Base-by-base conservation (phyloP, 2,329 filamentous ascomycete genomes). In the Ophiostoma pallidulum region DNA sequence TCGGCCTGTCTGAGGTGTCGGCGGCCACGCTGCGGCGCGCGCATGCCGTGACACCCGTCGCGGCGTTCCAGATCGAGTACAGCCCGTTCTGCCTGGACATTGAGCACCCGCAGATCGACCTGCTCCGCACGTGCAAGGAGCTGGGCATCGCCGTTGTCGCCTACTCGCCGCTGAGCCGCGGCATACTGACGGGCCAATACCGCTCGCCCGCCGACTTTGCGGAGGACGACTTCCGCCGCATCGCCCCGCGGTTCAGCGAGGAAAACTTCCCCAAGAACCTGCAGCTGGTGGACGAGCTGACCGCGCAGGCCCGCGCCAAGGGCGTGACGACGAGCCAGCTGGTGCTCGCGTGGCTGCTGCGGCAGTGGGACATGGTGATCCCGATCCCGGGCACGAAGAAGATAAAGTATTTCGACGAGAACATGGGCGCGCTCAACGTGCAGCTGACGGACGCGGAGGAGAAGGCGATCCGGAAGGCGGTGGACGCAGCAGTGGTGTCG, bases 1-100 rank as follows among this genome's bases (percentile, higher is more conserved):
- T 82, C 7, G 78, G 78, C 12, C 57, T 82, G 3, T 74, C 66
- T 2, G 77, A 79, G 54, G 63, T 69, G 48, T 68, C 68, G 9
- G 66, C 72, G 1, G 59, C 60, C 3, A 72, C 74, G 0, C 63
- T 81, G 36, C 70, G 72, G 13, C 70, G 75, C 3, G 76, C 73
- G 10, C 60, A 65, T 55, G 68, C 69, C 39, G 60, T 80, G n/a
- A 65, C 67, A 48, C 73, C 67, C 19, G 66, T 80, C 47, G 55
- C 67, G 3, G 72, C 73, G 2, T 63, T 74, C 4, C 74, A 51
- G 47, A 24, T 48, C 14, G 52, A 54, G 48, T 54, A 53, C 51
- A 70, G 62, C 18, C 70, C 70, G 0, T 78, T 73, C 58, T 61
- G 67, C 3, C 66, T 82, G 28, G 73, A 78, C 33, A 77, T 85